Base-by-base conservation (phyloP, 2,329 filamentous ascomycete genomes). In the Ilyonectria mors-panacis region DNA sequence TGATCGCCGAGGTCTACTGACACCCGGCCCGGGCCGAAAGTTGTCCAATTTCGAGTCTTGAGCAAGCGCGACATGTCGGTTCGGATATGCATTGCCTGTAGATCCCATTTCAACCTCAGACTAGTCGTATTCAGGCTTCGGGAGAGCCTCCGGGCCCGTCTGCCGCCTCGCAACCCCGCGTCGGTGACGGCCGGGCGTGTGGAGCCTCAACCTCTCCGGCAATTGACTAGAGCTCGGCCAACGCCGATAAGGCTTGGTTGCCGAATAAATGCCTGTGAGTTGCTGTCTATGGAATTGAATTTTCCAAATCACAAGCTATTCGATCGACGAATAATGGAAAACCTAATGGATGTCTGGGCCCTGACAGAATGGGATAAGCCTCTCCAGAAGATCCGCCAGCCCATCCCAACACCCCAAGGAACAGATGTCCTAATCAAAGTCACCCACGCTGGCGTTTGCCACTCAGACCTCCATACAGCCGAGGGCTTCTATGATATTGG, bases 401-500 rank as follows among this genome's bases (percentile, higher is more conserved):
- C 64, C 12, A 59, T 66, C 19, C 64, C 64, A 19, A 54, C 26
- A 17, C 58, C 59, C 6, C 23, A 58, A n/a, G 58, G 53, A 15
- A 66, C 64, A 6, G 64, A 66, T 6, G 33, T 66, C n/a, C 10
- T 66, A 1, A 4, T 68, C 1, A 65, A 21, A 28, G 65, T 68
- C 35, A 68, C 65, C 3, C 65, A 68, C 44, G 65, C 53, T n/a
- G 65, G 65, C 17, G 50, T 68, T 54, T 68, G 61, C 21, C 65
- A 68, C 44, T 68, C 65, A 15, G 65, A 68, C 28, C 65, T 68
- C 13, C 65, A 68, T 12, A 68, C 61, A 3, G 61, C 65, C 17
- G 61, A 68, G 28, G 65, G 65, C 3, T 68, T 65, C 61, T 68
- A 68, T 17, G 61, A 68, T 30, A 62, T 57, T 10, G 65, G 57